These are phyloP conservation scores for Gymnopilus junonius DNA, from an alignment of 768 basidiomycete genomes.

Conservation along the genomic window DNA sequence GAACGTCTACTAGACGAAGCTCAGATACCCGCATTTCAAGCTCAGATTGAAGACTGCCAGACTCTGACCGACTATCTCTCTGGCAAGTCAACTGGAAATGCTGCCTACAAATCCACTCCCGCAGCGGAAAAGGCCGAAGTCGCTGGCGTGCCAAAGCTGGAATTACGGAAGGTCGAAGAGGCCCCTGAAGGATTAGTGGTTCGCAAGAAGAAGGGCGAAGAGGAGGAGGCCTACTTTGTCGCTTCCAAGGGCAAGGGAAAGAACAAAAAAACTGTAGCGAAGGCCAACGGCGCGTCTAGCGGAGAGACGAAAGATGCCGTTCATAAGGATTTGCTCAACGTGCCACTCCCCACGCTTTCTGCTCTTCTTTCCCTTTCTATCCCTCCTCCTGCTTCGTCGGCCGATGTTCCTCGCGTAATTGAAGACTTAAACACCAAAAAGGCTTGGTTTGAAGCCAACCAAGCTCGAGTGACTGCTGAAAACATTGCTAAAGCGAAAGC, in stretches of 20 bases:
- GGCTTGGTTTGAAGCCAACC: constrained; percentile 94
- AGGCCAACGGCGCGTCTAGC: constrained; percentile 33
- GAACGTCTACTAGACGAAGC: constrained; percentile 91
- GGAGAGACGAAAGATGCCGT: constrained; percentile 34
- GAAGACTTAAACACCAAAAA: constrained; percentile 94
- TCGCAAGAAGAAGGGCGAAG: constrained; percentile 93
- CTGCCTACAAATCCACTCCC: constrained; percentile 41
- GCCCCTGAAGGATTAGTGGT: constrained; percentile 69
- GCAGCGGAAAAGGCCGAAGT: constrained; percentile 46
- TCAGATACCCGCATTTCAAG: constrained; percentile 84
- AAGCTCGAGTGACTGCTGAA: constrained; percentile 76
- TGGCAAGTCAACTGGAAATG: constrained; percentile 58
- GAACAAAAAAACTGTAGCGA: constrained; percentile 39
- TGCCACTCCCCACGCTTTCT: constrained; percentile 85
- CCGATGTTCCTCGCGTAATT: constrained; percentile 82
- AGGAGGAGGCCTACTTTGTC: constrained; percentile 81
- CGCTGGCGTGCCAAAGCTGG: constrained; percentile 76
- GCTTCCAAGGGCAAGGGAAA: constrained; percentile 70
- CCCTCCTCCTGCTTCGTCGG: constrained; percentile 77
- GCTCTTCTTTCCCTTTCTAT: constrained; percentile 90
- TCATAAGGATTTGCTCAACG: constrained; percentile 53
- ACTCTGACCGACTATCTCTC: constrained; percentile 87
- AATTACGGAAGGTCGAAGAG: constrained; percentile 82
- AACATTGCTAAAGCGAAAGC: constrained; percentile 82
- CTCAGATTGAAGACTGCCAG: constrained; percentile 95